These are phyloP conservation scores for Pichia nakasei DNA, from an alignment of 805 yeast species.

Conservation along the genomic window DNA sequence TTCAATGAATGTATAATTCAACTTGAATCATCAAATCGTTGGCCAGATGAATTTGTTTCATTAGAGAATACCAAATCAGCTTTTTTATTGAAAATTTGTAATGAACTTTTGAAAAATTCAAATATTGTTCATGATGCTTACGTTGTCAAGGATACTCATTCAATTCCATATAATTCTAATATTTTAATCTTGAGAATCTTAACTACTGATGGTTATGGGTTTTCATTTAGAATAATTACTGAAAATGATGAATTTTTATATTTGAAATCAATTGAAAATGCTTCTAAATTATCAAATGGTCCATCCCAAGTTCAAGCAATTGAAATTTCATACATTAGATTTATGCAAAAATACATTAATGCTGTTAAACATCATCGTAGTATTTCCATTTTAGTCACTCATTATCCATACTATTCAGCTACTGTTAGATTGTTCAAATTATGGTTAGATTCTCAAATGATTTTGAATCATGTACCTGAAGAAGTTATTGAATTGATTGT, in stretches of 20 bases:
- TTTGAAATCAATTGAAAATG: conserved; percentile 59
- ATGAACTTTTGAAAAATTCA: conserved; percentile 34
- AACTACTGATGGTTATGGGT: conserved; percentile 87
- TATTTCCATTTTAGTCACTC: conserved; percentile 58
- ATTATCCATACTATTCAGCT: conserved; percentile 66
- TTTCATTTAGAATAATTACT: conserved; percentile 64
- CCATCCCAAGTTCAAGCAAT: conserved; percentile 50
- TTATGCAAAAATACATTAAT: conserved; percentile 57
- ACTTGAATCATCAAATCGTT: conserved; percentile 80
- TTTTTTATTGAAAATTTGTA: conserved; percentile 60
- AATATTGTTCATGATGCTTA: conserved; percentile 37
- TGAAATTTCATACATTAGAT: conserved; percentile 55
- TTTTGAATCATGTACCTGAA: conserved; percentile 63
- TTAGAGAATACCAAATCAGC: conserved; percentile 89
- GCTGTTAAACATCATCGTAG: conserved; percentile 76
- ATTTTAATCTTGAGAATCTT: conserved; percentile 53
- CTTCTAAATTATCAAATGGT: conserved; percentile 24
- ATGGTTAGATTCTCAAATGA: conserved; percentile 82
- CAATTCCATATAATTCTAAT: conserved; percentile 56
- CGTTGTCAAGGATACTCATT: conserved; percentile 53
- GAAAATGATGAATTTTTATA: conserved; percentile 78
- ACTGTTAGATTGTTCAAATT: conserved; percentile 77
- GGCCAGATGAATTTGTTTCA: conserved; percentile 91
- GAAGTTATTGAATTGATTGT: conserved; percentile 79
- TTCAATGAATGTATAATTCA: conserved; percentile 76